A percentile compares a stretch with the other conserved stretches of the same genome.
phyloP scores from a whole-genome alignment of 306 rosid genomes.

The Lathyrus aphaca region DNA sequence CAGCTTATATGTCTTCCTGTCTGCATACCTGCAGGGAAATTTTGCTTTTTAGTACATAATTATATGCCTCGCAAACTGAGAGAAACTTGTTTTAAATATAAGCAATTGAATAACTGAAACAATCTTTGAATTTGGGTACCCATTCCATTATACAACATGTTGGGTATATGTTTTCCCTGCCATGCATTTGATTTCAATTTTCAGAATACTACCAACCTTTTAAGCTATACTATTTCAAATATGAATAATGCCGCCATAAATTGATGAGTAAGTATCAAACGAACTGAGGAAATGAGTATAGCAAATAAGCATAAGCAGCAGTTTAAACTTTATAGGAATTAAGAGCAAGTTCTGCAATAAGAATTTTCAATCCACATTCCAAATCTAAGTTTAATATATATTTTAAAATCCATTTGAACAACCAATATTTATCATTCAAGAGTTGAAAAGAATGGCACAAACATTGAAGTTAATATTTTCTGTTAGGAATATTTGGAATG shows the following conservation, averaged over 20 bases:
- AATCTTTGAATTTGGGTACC: neutral
- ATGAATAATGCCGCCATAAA: neutral
- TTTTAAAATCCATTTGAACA: neutral
- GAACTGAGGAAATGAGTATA: neutral
- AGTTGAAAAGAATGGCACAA: neutral
- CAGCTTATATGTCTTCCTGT: neutral
- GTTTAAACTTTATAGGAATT: neutral
- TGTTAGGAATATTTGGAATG: no score
- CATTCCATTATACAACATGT: no score
- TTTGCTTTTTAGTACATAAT: neutral
- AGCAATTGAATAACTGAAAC: conserved; percentile 9
- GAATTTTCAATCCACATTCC: neutral
- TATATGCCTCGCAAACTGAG: conserved; percentile 1
- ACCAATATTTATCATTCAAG: neutral
- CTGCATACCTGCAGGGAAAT: neutral
- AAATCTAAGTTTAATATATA: neutral
- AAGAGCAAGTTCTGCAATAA: neutral
- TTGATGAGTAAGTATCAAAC: neutral
- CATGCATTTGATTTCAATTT: no score
- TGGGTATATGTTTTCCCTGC: no score
- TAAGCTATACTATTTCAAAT: neutral
- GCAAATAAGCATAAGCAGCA: neutral
- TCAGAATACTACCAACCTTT: neutral
- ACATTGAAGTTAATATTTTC: neutral
- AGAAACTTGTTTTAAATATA: conserved; percentile 3